Evolutionary conservation across 225 moss, liverwort and hornwort genomes (phyloP), one percentile per base, ranked within the genome.

Genomic region (Marchantia polymorpha): DNA sequence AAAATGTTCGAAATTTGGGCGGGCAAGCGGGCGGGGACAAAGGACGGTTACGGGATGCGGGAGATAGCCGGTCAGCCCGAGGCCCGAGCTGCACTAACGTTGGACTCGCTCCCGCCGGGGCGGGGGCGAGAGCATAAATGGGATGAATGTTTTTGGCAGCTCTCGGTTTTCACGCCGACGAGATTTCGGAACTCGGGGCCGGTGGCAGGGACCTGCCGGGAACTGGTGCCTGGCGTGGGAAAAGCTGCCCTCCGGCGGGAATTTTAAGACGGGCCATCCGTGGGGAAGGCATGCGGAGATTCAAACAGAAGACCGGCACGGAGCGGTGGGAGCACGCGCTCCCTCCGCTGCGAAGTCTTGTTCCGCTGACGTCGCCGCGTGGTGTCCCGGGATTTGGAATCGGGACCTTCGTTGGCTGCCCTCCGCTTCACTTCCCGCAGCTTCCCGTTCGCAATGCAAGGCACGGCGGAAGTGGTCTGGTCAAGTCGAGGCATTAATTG

Each of bases 291-390:
- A 16, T 25, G 54, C 54, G 12, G 53, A 54, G 76, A 60, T 76
- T 76, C 76, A 23, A 76, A 59, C 39, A 29, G 30, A 65, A 19
- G 25, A 64, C 48, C 77, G 64, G 77, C 64, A 48, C 23, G 23
- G 20, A 65, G 22, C 64, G 46, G 77, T 64, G 64, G 31, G 6
- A 63, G 46, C 20, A 76, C 64, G 64, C 77, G 77, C 23, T 49
- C 39, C 60, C 9, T 14, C 17, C 54, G 54, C 60, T 26, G 46
- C 23, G 50, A 39, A 61, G 76, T 76, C 59, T 59, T 75, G 12
- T 75, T 75, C 77, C 52, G 53, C 78, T 56, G 78, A 79, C 53
- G 77, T 31, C 23, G 69, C 78, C 69, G 67, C 69, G 78, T 79
- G 52, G 29, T 79, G 78, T 56, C 52, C 53, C 7, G 17, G 74